Conservation (phyloP, 208 protist species). For the Wallacemonas rigidus region DNA sequence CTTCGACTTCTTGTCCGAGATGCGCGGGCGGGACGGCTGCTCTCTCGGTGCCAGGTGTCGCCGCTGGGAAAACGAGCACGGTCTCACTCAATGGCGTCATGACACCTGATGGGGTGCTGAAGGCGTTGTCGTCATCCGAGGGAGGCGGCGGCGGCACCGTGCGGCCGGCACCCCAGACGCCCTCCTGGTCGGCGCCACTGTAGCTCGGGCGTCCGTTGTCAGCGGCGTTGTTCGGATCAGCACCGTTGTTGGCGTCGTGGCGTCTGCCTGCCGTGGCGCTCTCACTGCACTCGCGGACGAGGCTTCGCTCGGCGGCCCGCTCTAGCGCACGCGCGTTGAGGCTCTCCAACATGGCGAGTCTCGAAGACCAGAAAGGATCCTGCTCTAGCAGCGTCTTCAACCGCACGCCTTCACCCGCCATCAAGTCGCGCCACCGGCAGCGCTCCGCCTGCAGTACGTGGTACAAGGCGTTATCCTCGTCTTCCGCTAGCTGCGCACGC, state of each 20-base stretch:
- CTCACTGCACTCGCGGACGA: conserved; percentile 4
- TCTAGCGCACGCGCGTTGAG: conserved; percentile 21
- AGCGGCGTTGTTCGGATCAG: no score
- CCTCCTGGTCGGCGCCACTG: background rate
- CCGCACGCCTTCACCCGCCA: conserved; percentile 27
- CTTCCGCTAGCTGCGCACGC: conserved; percentile 7
- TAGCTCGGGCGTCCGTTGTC: no score
- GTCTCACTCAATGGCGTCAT: conserved; percentile 25
- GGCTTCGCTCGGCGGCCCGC: background rate
- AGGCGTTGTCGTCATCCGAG: conserved; percentile 12
- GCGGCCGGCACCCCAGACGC: background rate
- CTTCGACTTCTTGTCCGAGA: background rate
- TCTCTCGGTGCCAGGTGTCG: background rate
- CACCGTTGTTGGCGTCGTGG: background rate
- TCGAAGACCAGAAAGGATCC: conserved; percentile 32
- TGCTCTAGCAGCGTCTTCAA: conserved; percentile 26
- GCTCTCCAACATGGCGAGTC: conserved; percentile 24
- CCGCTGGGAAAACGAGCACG: conserved; percentile 21
- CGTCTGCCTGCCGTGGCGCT: background rate
- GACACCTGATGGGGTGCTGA: conserved; percentile 12
- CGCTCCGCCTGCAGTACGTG: conserved; percentile 22
- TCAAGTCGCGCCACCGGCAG: conserved; percentile 20
- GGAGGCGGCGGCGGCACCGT: background rate
- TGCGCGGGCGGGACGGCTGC: background rate
- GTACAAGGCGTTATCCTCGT: conserved; percentile 25